These are phyloP conservation scores for Agrocybe chaxingu DNA, from an alignment of 768 basidiomycete genomes.

Conservation along the genomic window DNA sequence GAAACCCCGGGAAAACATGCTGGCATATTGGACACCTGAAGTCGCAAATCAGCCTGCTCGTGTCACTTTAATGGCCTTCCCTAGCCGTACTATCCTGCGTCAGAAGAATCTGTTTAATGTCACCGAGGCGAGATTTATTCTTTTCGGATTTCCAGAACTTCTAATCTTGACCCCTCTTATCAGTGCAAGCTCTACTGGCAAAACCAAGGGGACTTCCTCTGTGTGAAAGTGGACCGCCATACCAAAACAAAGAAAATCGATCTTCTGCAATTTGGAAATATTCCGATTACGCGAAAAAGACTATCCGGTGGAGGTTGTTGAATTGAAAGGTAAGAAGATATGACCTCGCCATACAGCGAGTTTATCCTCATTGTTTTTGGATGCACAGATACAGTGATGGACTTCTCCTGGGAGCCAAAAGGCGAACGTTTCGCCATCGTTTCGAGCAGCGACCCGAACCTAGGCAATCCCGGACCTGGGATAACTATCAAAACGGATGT, in stretches of 20 bases:
- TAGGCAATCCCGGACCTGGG: constrained; percentile 86
- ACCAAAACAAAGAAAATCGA: constrained; percentile 99
- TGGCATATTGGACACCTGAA: constrained; percentile 98
- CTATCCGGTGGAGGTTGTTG: constrained; percentile 95
- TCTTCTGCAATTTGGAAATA: constrained; percentile 96
- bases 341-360: not conserved
- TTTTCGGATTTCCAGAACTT: not conserved
- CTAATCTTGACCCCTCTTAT: not conserved
- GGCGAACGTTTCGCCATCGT: constrained; percentile 96
- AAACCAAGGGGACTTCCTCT: constrained; percentile 96
- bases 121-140: constrained; percentile 67
- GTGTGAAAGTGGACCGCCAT: constrained; percentile 98
- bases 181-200: constrained; percentile 99
- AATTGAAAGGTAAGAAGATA: constrained; percentile 77
- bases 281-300: constrained; percentile 98
- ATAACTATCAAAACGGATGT: constrained; percentile 96
- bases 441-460: constrained; percentile 89
- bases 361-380: constrained; percentile 8
- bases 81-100: constrained; percentile 76
- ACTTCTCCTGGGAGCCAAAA: constrained; percentile 99
- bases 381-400: constrained; percentile 78
- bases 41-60: constrained; percentile 94
- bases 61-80: constrained; percentile 90
- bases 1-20: constrained; percentile 83
- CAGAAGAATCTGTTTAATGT: constrained; percentile 99